Evolutionary conservation across 2,329 filamentous ascomycete genomes (phyloP).

Genomic region (Aspergillus udagawae): DNA sequence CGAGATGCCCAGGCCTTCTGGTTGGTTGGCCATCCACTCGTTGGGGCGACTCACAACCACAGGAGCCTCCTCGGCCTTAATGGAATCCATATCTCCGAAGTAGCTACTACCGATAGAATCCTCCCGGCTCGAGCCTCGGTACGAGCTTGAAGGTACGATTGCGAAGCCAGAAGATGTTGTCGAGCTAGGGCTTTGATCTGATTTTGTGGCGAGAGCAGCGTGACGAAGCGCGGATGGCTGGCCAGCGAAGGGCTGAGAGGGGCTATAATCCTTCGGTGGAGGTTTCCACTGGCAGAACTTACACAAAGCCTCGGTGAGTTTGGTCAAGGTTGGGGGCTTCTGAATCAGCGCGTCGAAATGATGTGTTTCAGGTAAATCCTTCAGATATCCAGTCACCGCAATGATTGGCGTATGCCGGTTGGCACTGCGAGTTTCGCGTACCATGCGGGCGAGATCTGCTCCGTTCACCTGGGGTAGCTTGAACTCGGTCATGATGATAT

Average conservation of each 20-base stretch:
- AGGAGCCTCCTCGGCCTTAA: slow-evolving; percentile 72
- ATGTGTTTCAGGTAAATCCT: slow-evolving; percentile 89
- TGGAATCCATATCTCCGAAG: slow-evolving; percentile 80
- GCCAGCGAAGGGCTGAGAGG: slow-evolving; percentile 55
- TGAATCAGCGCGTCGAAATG: slow-evolving; percentile 95
- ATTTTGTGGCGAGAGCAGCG: slow-evolving; percentile 50
- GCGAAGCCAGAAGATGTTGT: slow-evolving; percentile 72
- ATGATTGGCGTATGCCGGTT: slow-evolving; percentile 95
- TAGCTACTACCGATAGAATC: slow-evolving; percentile 81
- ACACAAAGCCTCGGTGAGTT: slow-evolving; percentile 82
- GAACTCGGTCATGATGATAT: slow-evolving; percentile 98
- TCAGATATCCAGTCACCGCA: slow-evolving; percentile 95
- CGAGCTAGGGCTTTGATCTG: slow-evolving; percentile 78
- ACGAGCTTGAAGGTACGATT: slow-evolving; percentile 67
- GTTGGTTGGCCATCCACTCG: slow-evolving; percentile 63
- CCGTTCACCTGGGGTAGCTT: slow-evolving; percentile 93
- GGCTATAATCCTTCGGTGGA: slow-evolving; percentile 55
- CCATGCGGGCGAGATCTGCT: slow-evolving; percentile 94
- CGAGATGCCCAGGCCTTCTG: slow-evolving; percentile 73
- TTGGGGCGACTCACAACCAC: slow-evolving; percentile 70
- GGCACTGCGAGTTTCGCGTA: slow-evolving; percentile 90
- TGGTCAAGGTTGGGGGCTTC: slow-evolving; percentile 90
- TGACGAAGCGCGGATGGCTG: slow-evolving; percentile 62
- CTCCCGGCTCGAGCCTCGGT: slow-evolving; percentile 74
- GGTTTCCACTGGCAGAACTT: slow-evolving; percentile 92